Conservation (phyloP, 768 basidiomycete species). For the Xerocomellus amylosporus region DNA sequence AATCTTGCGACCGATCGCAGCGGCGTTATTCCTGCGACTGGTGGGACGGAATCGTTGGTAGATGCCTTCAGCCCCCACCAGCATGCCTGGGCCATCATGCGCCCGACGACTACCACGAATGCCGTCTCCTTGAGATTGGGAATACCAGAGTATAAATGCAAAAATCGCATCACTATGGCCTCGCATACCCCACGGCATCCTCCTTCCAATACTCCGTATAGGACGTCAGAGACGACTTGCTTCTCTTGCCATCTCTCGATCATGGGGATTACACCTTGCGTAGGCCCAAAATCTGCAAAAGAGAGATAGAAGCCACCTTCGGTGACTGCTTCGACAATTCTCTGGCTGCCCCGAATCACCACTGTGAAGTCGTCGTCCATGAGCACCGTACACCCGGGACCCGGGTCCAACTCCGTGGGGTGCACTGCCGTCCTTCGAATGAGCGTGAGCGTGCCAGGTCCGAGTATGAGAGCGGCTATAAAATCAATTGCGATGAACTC, state of each 20-base stretch:
- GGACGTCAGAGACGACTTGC: constrained; percentile 2
- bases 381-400: constrained; percentile 17
- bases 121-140: constrained; percentile 6
- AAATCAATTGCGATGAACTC: constrained; percentile 8
- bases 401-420: constrained; percentile 3
- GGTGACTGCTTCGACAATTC: constrained; percentile 16
- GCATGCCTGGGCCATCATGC: constrained; percentile 5
- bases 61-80: constrained; percentile 16
- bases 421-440: constrained; percentile 9
- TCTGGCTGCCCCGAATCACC: constrained; percentile 16
- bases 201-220: constrained; percentile 13
- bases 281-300: neutral
- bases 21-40: neutral
- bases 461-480: constrained; percentile 13
- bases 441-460: constrained; percentile 18
- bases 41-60: neutral
- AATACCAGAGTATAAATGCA: constrained; percentile 5
- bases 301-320: constrained; percentile 23
- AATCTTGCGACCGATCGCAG: constrained; percentile 13
- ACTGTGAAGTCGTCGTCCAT: constrained; percentile 16
- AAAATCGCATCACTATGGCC: constrained; percentile 13
- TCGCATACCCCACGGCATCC: constrained; percentile 16
- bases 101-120: constrained; percentile 5
- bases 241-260: constrained; percentile 7
- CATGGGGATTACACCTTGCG: neutral